Evolutionary conservation across 1,139 yeast species (phyloP).

Genomic region (Debaryomyces udenii): DNA sequence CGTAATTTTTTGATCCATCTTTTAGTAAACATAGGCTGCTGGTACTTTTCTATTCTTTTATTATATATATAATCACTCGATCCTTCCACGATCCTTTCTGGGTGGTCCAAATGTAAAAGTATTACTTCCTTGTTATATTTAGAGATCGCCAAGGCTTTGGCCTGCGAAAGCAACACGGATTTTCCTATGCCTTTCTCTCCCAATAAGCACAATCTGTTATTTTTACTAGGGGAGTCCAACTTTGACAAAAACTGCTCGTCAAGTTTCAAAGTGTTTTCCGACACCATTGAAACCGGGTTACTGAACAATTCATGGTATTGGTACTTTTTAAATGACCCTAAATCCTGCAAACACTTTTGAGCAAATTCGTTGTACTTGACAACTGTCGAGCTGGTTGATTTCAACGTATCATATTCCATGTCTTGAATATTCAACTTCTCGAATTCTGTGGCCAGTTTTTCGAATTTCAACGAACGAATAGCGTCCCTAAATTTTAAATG

Average conservation of each 20-base stretch:
- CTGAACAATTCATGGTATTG: slow-evolving; percentile 67
- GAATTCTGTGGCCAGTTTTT: slow-evolving; percentile 32
- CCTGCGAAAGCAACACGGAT: slow-evolving; percentile 71
- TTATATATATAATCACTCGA: slow-evolving; percentile 67
- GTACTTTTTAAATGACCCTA: slow-evolving; percentile 63
- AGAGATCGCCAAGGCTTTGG: slow-evolving; percentile 60
- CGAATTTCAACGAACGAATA: slow-evolving; percentile 38
- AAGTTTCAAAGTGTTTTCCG: slow-evolving; percentile 33
- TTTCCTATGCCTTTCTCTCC: slow-evolving; percentile 86
- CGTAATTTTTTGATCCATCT: slow-evolving; percentile 60
- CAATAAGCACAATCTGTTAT: slow-evolving; percentile 58
- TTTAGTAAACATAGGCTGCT: slow-evolving; percentile 80
- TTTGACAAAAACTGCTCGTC: slow-evolving; percentile 29
- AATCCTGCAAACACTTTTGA: slow-evolving; percentile 30
- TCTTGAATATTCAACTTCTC: slow-evolving; percentile 20
- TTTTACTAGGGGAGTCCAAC: slow-evolving; percentile 22
- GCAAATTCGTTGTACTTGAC: slow-evolving; percentile 27
- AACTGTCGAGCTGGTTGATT: slow-evolving; percentile 21
- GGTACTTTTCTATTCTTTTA: slow-evolving; percentile 51
- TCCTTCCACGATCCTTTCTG: slow-evolving; percentile 69
- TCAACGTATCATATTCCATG: slow-evolving; percentile 18
- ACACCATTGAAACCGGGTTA: slow-evolving; percentile 58
- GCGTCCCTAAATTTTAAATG: slow-evolving; percentile 46
- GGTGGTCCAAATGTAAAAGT: slow-evolving; percentile 67
- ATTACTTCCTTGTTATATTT: slow-evolving; percentile 49